Conservation (phyloP, 768 basidiomycete species). For the Suillus cothurnatus region DNA sequence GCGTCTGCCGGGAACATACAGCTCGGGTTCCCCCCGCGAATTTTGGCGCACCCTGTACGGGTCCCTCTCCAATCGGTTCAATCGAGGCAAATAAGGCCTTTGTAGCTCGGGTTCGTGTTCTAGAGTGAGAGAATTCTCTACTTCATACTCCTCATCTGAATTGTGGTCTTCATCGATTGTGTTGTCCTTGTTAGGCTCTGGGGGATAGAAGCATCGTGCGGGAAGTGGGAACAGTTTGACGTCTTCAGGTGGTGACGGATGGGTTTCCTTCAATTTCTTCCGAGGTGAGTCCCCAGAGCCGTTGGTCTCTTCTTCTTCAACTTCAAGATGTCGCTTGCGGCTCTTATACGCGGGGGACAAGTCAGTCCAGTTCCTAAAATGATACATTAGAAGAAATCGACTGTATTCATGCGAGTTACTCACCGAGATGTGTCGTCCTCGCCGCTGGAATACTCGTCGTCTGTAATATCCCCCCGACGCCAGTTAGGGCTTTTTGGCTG, state of each 20-base stretch:
- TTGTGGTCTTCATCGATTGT: background rate
- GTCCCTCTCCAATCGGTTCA: background rate
- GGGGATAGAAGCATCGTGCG: background rate
- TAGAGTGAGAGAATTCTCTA: slow-evolving; percentile 1
- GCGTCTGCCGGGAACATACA: background rate
- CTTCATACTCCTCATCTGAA: slow-evolving; percentile 1
- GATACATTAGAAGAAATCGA: background rate
- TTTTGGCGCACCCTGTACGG: slow-evolving; percentile 1
- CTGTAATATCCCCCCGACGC: background rate
- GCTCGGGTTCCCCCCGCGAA: background rate
- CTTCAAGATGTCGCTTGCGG: background rate
- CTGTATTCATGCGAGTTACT: background rate
- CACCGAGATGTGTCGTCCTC: background rate
- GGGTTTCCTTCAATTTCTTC: background rate
- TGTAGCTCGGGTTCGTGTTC: background rate
- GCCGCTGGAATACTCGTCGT: background rate
- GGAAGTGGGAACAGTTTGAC: background rate
- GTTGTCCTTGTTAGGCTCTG: background rate
- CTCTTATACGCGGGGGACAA: too few species aligned
- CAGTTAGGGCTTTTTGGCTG: background rate
- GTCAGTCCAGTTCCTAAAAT: background rate
- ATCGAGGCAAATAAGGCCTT: background rate
- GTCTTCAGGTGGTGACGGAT: background rate
- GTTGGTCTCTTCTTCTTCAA: background rate
- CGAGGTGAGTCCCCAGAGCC: background rate